These are phyloP conservation scores for Arthromyces matolae DNA, from an alignment of 768 basidiomycete species.

Conservation along the genomic window DNA sequence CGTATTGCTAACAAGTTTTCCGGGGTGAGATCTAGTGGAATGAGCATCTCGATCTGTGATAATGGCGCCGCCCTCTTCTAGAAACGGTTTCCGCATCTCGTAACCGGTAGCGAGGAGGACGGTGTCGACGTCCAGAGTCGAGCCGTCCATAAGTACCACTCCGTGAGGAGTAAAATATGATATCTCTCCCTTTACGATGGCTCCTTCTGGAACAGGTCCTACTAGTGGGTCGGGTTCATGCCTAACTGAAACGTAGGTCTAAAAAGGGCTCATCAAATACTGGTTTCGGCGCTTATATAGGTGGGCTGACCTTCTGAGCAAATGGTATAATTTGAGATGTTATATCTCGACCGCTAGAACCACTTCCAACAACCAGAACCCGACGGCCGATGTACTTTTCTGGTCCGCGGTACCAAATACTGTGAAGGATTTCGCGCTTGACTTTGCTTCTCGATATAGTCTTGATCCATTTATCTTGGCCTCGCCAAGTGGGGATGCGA, in stretches of 20 bases:
- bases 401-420: slow-evolving; percentile 50
- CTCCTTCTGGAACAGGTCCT: slow-evolving; percentile 17
- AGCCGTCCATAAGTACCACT: slow-evolving; percentile 47
- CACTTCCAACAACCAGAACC: slow-evolving; percentile 43
- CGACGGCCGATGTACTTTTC: slow-evolving; percentile 36
- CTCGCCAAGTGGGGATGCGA: slow-evolving; percentile 39
- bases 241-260: slow-evolving; percentile 33
- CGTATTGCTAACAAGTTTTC: slow-evolving; percentile 42
- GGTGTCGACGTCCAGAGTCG: slow-evolving; percentile 38
- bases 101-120: slow-evolving; percentile 58
- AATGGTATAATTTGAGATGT: slow-evolving; percentile 37
- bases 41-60: slow-evolving; percentile 26
- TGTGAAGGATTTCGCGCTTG: slow-evolving; percentile 44
- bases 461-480: slow-evolving; percentile 47
- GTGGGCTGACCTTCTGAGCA: slow-evolving; percentile 37
- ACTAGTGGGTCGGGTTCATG: slow-evolving; percentile 17
- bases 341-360: slow-evolving; percentile 48
- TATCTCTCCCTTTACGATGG: slow-evolving; percentile 40
- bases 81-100: slow-evolving; percentile 47
- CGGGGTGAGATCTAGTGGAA: slow-evolving; percentile 21
- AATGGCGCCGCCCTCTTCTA: slow-evolving; percentile 27
- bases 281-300: neutral
- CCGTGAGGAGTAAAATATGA: slow-evolving; percentile 42
- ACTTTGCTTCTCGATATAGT: slow-evolving; percentile 14
- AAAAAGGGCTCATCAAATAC: neutral